Conservation (phyloP, 495 filamentous ascomycete genomes). For the Neurospora sp. region DNA sequence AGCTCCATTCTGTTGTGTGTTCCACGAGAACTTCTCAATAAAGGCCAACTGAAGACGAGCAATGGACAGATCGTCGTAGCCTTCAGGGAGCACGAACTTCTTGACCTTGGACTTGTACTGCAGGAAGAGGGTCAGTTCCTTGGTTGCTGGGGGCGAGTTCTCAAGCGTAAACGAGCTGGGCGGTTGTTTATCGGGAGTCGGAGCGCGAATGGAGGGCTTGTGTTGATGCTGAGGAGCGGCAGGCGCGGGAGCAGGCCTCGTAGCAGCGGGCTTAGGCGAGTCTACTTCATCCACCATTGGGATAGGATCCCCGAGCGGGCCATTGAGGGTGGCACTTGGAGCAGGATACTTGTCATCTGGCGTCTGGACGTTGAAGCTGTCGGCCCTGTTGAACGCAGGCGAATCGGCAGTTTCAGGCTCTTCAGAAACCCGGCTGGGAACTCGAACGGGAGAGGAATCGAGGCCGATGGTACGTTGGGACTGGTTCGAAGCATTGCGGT, state of each 20-base stretch:
- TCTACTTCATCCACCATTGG: slow-evolving; percentile 24
- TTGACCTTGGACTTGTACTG: slow-evolving; percentile 97
- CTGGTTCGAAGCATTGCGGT: slow-evolving; percentile 38
- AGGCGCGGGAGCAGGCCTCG: slow-evolving; percentile 5
- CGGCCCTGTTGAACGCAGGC: slow-evolving; percentile 21
- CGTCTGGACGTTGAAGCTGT: slow-evolving; percentile 43
- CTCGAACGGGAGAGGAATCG: slow-evolving; percentile 53
- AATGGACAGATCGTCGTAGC: slow-evolving; percentile 70
- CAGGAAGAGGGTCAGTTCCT: slow-evolving; percentile 89
- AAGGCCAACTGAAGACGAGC: slow-evolving; percentile 90
- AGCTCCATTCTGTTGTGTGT: slow-evolving; percentile 83
- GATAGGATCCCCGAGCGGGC: slow-evolving; percentile 29
- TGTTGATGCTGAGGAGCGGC: not conserved
- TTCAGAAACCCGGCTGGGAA: slow-evolving; percentile 58
- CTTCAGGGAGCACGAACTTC: slow-evolving; percentile 83
- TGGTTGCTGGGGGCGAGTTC: slow-evolving; percentile 67
- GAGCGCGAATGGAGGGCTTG: slow-evolving; percentile 6
- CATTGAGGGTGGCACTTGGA: slow-evolving; percentile 42
- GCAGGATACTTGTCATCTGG: slow-evolving; percentile 50
- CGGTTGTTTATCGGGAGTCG: slow-evolving; percentile 32
- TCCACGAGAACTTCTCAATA: slow-evolving; percentile 99
- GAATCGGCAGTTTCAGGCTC: slow-evolving; percentile 38
- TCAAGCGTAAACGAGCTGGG: slow-evolving; percentile 31
- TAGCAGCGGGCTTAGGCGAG: slow-evolving; percentile 12
- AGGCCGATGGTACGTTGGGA: slow-evolving; percentile 21